Base-by-base conservation (phyloP, 108 stramenopile genomes). In the Schizochytrium sp. region DNA sequence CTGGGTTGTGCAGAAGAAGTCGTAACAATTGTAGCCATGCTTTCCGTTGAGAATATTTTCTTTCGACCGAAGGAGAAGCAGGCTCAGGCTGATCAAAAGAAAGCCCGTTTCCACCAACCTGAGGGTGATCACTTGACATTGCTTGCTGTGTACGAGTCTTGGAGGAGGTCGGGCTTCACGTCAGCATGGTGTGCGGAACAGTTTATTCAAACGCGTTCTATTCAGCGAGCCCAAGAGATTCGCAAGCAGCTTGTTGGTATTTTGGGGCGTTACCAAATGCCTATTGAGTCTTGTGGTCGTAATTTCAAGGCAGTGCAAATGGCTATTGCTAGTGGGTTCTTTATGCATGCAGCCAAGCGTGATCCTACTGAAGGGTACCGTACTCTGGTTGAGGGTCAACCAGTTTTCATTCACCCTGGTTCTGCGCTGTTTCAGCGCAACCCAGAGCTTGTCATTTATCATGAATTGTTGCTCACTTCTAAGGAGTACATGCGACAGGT, bases 401-500 rank as follows among this genome's bases (percentile, higher is more conserved):
- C 97, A 7, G 99, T 99, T 3, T 99, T 96, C 92, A 98, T 99
- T 88, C 98, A 98, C 89, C 99, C 99, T 53, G 96, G 95, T 40
- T 97, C 96, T 7, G 97, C 98, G 5, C 89, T 99, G 44, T 99
- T 99, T 94, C 97, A 98, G 92, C 98, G 98, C 92, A 97, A 97
- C 87, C 99, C 99, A 3, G 98, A 99, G 90, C 98, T 96, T 94
- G 96, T 98, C 40, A 96, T 99, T 72, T 99, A 99, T 91, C 97
- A 99, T 91, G 99, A 99, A 89, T 93, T 99, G 72, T 98, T 99
- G 57, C 90, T 99, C 47, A 99, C 99, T 53, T 97, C 99, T 5
- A 98, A 98, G 92, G 99, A 99, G 92, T 99, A 98, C 94, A 99
- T 99, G 99, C 93, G 99, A 59, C 98, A 97, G 91, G 95, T 98